Evolutionary conservation across 2,329 filamentous ascomycete genomes (phyloP), one percentile per base, ranked within the genome.

Genomic region (Sporothrix dimorphospora): DNA sequence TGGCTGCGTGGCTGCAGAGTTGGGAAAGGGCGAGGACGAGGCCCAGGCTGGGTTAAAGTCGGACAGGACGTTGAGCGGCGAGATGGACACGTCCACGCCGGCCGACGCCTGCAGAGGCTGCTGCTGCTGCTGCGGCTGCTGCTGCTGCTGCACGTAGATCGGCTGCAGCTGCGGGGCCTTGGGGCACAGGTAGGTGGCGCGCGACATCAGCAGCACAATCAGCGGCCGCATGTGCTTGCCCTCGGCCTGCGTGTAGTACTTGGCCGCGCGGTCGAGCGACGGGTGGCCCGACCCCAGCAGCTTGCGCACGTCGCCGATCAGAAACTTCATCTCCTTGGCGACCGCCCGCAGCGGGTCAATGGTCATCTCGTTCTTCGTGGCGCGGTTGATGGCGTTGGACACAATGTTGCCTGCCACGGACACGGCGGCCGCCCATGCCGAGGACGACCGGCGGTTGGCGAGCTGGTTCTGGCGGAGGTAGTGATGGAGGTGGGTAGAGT

Each of bases 211-310:
- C 74, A 99, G 88, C 40, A 99, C 94, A 74, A 99, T 92, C 81
- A 98, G 89, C 40, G 96, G 96, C 76, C 96, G 91, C 77, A 99
- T 91, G 82, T 98, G 96, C 84, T 99, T 99, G 75, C 96, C 96
- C 85, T 98, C 94, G 73, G 93, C 93, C 78, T 95, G 92, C 27
- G 96, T 97, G 81, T 99, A 99, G 85, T 99, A 99, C 83, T 99
- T 99, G 69, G 96, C 94, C 38, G 94, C 95, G 55, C 93, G 94
- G 79, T 98, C 96, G 73, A 99, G 88, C 61, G 94, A 94, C 0
- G 96, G 96, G 79, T 99, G 95, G 6, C 95, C 95, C 0, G 94
- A 98, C 6, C 95, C 95, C 19, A 98, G 85, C n/a, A 98, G 86
- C 79, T 97, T 92, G 74, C 93, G 88, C 81, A 98, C 97, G 78